A percentile compares a stretch with the other conserved stretches of the same genome.
Conservation (phyloP, 257 asterid genomes). For the Avicennia marina region DNA sequence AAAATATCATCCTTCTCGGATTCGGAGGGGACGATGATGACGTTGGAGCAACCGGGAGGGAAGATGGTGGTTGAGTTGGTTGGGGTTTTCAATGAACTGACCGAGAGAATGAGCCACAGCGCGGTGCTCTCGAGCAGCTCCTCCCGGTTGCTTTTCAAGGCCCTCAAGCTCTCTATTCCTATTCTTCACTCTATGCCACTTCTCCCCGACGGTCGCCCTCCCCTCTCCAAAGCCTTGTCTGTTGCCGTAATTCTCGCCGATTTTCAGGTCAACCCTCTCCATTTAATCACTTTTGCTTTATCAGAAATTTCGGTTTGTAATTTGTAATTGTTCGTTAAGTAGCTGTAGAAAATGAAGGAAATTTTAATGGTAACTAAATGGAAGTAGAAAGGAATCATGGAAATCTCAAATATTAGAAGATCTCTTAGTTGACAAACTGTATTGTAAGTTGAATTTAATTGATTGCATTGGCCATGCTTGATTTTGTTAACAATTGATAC, state of each 20-base stretch:
- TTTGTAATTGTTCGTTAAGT: too few species aligned
- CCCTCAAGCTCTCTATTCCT: constrained; percentile 78
- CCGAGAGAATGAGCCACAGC: constrained; percentile 59
- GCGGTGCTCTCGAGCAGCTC: constrained; percentile 48
- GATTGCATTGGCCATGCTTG: too few species aligned
- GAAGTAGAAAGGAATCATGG: too few species aligned
- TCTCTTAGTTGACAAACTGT: too few species aligned
- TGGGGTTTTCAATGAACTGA: constrained; percentile 82
- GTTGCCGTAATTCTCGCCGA: constrained; percentile 76
- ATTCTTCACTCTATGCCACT: constrained; percentile 65
- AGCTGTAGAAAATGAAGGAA: too few species aligned
- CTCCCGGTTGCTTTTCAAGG: constrained; percentile 65
- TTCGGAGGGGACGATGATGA: background rate
- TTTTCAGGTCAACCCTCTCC: constrained; percentile 61
- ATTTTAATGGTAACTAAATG: too few species aligned
- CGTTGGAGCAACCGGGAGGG: constrained; percentile 87
- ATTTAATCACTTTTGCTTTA: background rate
- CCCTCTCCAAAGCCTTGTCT: constrained; percentile 74
- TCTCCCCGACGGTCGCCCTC: constrained; percentile 66
- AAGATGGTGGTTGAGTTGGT: constrained; percentile 91
- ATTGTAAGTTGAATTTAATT: too few species aligned
- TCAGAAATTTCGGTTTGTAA: background rate
- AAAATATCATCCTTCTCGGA: constrained; percentile 6
- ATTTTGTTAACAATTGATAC: too few species aligned
- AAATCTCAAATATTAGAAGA: too few species aligned